phyloP scores from a whole-genome alignment of 2,329 filamentous ascomycete genomes.

The Aureobasidium sp. region DNA sequence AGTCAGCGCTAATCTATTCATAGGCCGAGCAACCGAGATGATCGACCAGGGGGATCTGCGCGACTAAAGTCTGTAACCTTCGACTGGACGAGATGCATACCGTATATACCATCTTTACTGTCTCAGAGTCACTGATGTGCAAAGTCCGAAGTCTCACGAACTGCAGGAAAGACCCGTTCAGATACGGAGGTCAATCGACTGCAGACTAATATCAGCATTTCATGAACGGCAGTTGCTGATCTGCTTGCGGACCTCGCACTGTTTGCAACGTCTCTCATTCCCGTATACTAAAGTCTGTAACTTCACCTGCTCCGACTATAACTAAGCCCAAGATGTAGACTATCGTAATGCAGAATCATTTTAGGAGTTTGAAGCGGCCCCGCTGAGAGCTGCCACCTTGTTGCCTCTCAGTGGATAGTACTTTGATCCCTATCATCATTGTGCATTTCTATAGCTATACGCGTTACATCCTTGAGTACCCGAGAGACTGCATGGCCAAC shows the following conservation, averaged over 20 bases:
- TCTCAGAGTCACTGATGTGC: not conserved
- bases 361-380: too few species aligned
- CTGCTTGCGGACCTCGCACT: too few species aligned
- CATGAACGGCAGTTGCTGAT: not conserved
- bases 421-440: too few species aligned
- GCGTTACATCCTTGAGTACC: too few species aligned
- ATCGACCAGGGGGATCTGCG: conserved; percentile 10
- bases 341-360: too few species aligned
- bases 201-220: not conserved
- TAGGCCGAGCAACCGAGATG: conserved; percentile 8
- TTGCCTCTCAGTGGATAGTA: too few species aligned
- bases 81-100: not conserved
- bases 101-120: not conserved
- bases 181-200: not conserved
- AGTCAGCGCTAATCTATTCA: conserved; percentile 1
- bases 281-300: too few species aligned
- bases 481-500: not conserved
- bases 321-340: too few species aligned
- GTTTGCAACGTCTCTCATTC: not conserved
- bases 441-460: too few species aligned
- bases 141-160: not conserved
- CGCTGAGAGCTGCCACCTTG: too few species aligned
- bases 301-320: too few species aligned
- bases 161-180: not conserved
- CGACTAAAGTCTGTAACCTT: not conserved